Conservation (phyloP, 768 basidiomycete genomes). For the Mycena albidolilacea region DNA sequence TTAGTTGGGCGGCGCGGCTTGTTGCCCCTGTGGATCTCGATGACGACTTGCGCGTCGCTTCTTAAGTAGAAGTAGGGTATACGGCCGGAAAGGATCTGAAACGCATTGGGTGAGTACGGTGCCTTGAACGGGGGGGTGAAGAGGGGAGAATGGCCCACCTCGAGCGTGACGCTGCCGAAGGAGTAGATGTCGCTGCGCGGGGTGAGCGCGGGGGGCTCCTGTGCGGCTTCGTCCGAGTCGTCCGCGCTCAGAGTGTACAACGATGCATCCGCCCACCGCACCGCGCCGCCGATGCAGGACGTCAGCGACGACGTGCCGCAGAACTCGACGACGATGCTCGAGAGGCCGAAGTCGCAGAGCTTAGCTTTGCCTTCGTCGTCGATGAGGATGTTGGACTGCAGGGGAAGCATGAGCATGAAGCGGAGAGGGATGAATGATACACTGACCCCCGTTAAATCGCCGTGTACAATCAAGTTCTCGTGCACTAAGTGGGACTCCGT, state of each 20-base stretch:
- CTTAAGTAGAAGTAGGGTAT: slow-evolving; percentile 59
- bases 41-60: slow-evolving; percentile 56
- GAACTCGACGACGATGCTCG: slow-evolving; percentile 54
- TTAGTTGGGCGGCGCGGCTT: slow-evolving; percentile 60
- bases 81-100: slow-evolving; percentile 56
- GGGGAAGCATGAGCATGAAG: slow-evolving; percentile 21
- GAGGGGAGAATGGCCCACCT: slow-evolving; percentile 45
- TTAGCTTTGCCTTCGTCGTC: slow-evolving; percentile 57
- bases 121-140: not conserved
- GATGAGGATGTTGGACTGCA: slow-evolving; percentile 64
- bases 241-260: slow-evolving; percentile 50
- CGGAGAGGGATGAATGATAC: not conserved
- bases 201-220: slow-evolving; percentile 42
- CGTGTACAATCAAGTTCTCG: slow-evolving; percentile 56
- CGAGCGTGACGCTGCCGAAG: slow-evolving; percentile 61
- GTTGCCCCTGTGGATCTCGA: slow-evolving; percentile 57
- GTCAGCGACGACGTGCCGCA: slow-evolving; percentile 49
- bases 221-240: slow-evolving; percentile 49
- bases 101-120: not conserved
- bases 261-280: slow-evolving; percentile 64
- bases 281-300: slow-evolving; percentile 59
- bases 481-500: slow-evolving; percentile 48
- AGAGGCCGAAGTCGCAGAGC: slow-evolving; percentile 64
- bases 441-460: slow-evolving; percentile 59
- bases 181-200: slow-evolving; percentile 62